phyloP scores from a whole-genome alignment of 1,139 yeast genomes.

The Candida gigantensis region DNA sequence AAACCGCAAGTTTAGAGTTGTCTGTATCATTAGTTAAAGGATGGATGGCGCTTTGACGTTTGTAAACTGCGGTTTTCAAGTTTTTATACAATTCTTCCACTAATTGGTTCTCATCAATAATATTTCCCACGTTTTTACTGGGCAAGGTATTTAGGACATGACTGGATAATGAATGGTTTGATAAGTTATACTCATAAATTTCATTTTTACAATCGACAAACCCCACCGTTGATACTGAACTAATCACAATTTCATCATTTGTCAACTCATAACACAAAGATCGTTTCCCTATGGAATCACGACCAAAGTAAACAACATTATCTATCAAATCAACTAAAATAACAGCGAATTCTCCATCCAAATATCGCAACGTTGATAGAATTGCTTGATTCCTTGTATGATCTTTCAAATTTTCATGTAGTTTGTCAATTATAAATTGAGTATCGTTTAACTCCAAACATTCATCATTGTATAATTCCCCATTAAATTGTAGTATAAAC shows the following conservation, averaged over 20 bases:
- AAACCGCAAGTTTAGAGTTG: constrained; percentile 52
- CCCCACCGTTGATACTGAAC: constrained; percentile 41
- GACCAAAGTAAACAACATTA: constrained; percentile 65
- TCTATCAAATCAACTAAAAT: constrained; percentile 43
- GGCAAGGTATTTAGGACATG: constrained; percentile 9
- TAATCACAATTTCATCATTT: constrained; percentile 40
- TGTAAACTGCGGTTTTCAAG: constrained; percentile 42
- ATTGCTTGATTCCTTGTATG: constrained; percentile 26
- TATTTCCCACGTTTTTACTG: background rate
- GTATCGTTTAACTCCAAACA: constrained; percentile 44
- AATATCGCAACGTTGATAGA: constrained; percentile 30
- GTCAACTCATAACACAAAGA: constrained; percentile 55
- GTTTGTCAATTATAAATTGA: constrained; percentile 24
- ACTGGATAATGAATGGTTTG: constrained; percentile 11
- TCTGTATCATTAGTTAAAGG: constrained; percentile 37
- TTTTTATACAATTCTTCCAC: constrained; percentile 21
- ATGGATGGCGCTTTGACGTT: constrained; percentile 58
- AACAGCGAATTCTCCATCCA: constrained; percentile 85
- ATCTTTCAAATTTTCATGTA: constrained; percentile 15
- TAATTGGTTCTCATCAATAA: constrained; percentile 4
- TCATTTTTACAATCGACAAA: constrained; percentile 59
- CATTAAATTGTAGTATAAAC: constrained; percentile 70
- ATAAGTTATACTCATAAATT: constrained; percentile 44
- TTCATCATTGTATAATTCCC: constrained; percentile 73
- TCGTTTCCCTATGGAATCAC: constrained; percentile 81